phyloP scores from a whole-genome alignment of 345 rosid species.

The Salix exigua region DNA sequence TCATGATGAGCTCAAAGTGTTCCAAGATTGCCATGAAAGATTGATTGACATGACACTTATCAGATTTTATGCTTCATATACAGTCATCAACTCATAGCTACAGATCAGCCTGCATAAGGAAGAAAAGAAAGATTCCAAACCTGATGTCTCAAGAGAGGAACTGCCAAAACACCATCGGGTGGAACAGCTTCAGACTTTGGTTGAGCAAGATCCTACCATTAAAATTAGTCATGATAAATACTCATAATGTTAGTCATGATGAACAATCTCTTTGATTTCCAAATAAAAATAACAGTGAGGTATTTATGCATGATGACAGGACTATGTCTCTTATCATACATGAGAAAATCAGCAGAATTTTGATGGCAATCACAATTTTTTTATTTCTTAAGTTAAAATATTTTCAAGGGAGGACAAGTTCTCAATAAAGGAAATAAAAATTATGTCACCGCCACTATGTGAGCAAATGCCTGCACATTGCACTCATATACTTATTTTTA shows the following conservation, averaged over 20 bases:
- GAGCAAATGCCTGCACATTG: background rate
- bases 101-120: background rate
- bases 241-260: background rate
- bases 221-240: constrained; percentile 12
- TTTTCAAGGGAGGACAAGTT: background rate
- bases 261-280: background rate
- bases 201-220: constrained; percentile 67
- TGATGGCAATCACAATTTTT: background rate
- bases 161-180: constrained; percentile 78
- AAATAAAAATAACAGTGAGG: background rate
- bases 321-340: background rate
- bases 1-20: no score
- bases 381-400: background rate
- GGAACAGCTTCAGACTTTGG: constrained; percentile 70
- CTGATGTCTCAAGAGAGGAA: constrained; percentile 92
- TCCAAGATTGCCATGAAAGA: no score
- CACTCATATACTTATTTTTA: background rate
- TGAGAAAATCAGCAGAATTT: background rate
- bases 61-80: no score
- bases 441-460: background rate
- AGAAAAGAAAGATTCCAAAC: constrained; percentile 31
- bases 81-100: no score
- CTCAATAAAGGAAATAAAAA: background rate
- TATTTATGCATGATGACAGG: background rate
- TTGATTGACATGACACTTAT: no score